Evolutionary conservation across 164 flowering plant species (phyloP), one percentile per base, ranked within the genome.

Genomic region (Litsea cubeba): DNA sequence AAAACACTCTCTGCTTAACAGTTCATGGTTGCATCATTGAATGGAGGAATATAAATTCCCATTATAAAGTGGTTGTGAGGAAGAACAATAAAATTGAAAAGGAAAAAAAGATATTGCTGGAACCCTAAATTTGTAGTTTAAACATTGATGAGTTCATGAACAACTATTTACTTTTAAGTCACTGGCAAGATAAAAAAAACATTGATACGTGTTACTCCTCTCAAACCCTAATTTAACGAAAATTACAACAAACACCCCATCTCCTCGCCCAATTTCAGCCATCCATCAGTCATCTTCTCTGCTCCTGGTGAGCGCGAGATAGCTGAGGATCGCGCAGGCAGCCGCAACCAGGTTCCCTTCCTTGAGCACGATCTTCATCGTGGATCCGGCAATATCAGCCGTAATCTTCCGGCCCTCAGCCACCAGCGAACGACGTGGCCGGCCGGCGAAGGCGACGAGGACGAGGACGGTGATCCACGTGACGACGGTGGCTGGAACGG

Each of bases 381-480:
- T 81, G 30, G 80, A 75, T 72, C 82, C 63, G 3, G 84, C 83
- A 50, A 92, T 86, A 71, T 92, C 97, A 1, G 82, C 64, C 10
- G 89, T 88, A 68, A 92, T 90, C 79, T 82, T 84, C 77, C 86
- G 79, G 17, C 95, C 91, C 24, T 86, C 87, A 3, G 68, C 74
- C 10, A 81, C 94, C 35, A 92, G 81, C 22, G 87, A 84, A 12
- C 79, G 78, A 30, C 89, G 87, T 0, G 90, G 87, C 51, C 87
- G 89, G 20, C 97, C 95, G 7, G 89, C 84, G 25, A 89, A 86
- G 22, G 94, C 79, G 10, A 92, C 82, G 62, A 89, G 86, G 72
- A 90, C 94, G 70, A 92, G 69, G 73, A 92, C 86, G 6, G 94
- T 90, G 79, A 89, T 88, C 92, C 95, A 90, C 5, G 91, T 78